Base-by-base conservation (phyloP, 805 yeast species). In the Kockiozyma suomiensis region DNA sequence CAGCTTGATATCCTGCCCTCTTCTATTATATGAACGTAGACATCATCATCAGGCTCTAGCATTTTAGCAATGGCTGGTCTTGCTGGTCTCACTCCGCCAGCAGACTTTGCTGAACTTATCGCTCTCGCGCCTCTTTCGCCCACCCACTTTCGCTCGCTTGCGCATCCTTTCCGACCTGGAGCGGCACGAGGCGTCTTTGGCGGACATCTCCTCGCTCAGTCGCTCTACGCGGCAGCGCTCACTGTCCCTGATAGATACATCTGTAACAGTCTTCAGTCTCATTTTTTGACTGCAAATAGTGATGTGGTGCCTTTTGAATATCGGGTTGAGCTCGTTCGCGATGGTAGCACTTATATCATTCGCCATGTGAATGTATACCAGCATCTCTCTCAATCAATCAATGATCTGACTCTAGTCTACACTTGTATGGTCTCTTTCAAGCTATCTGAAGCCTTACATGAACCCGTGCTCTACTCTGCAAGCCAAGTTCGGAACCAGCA, bases 121-220 rank as follows among this genome's bases (percentile, higher is more conserved):
- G 54, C 57, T 12, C 51, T 58, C 35, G 17, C 6, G 10, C 47
- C 21, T 35, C 10, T 41, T 17, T 35, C 28, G 13, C 25, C 23
- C 13, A 2, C 13, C 25, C 56, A 23, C 26, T 57, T 50, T 23
- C 48, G 50, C 33, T 51, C 61, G 8, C 19, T 32, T 19, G 19
- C 53, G n/a, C 33, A 23, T 6, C 56, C 56, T 7, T 54, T 54
- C 45, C 41, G 35, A 15, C 54, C 62, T 33, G 46, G 54, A 21
- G 40, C 54, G 3, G 33, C 59, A 13, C 47, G 54, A 28, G 50
- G 56, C 26, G 54, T 56, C 28, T 59, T 51, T 30, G 64, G 64
- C 50, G 61, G 61, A 23, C 64, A 56, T 48, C 38, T 59, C 1
- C 57, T 59, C 32, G 61, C 61, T n/a, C 64, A 59, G 50, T 30